A percentile compares a stretch with the other conserved stretches of the same genome.
Evolutionary conservation across 176 grass and related monocot genomes (phyloP).

Genomic region (Avena atlantica): DNA sequence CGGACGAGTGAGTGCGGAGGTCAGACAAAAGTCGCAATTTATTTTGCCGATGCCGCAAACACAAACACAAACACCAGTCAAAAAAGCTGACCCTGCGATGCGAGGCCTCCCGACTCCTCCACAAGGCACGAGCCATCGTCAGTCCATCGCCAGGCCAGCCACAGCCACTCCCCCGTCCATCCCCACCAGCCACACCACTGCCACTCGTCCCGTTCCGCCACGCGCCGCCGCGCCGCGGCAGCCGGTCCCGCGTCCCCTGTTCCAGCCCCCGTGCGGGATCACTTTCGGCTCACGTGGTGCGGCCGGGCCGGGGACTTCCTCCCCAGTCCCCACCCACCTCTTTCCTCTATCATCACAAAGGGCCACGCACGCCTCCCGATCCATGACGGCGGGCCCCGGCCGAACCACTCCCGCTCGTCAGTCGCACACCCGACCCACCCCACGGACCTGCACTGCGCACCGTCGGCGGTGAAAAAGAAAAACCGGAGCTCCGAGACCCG

Average conservation of each 20-base stretch:
- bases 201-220: not conserved
- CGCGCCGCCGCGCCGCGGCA: not conserved
- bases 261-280: not conserved
- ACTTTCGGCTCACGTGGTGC: conserved; percentile 52
- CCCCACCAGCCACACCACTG: not conserved
- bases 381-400: conserved; percentile 32
- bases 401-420: conserved; percentile 28
- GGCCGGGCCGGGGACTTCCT: conserved; percentile 3
- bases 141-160: not conserved
- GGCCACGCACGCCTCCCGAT: not conserved
- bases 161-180: not conserved
- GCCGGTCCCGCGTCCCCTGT: conserved; percentile 23
- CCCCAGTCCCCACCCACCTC: not conserved
- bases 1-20: not conserved
- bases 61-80: not conserved
- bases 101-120: not conserved
- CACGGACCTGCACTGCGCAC: not conserved
- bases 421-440: conserved; percentile 11
- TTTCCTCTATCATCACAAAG: not conserved
- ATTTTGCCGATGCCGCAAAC: not conserved
- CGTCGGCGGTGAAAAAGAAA: conserved; percentile 38
- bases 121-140: conserved; percentile 4
- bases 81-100: not conserved
- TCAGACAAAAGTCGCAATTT: not conserved
- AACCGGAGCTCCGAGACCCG: conserved; percentile 32